Evolutionary conservation across 2,329 filamentous ascomycete species (phyloP), one percentile per base, ranked within the genome.

Genomic region (Sphaerulina vaccinii): DNA sequence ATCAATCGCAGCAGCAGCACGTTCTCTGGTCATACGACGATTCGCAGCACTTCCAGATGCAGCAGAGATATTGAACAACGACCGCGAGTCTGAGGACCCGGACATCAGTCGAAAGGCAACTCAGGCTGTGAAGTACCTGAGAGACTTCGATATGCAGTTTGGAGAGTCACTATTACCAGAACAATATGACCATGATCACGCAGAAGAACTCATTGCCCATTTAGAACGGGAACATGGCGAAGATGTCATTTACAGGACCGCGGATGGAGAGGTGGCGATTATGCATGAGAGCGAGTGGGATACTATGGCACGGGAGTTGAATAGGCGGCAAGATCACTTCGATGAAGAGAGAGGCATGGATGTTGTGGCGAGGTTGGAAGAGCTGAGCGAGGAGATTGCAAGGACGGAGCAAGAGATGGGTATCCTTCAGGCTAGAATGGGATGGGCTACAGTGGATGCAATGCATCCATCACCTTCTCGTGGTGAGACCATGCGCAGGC

Each of bases 401-500:
- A 52, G 51, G 46, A 42, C 49, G 19, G 48, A 55, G 38, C 32
- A 52, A 18, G 55, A 56, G 18, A 52, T 49, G 73, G 41, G 69
- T 71, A 75, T 71, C 8, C 82, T 84, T 65, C 88, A 92, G 68
- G 84, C 88, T 63, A 80, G 85, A 48, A 32, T 43, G 5, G 54
- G 40, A 8, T 61, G 47, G 64, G 39, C 57, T 15, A 42, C 47
- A 29, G 48, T 56, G 64, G 39, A 58, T 15, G 41, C 47, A 29
- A 49, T 56, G n/a, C n/a, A n/a, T 22, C 49, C 57, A 24, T 13
- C 27, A 24, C 24, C 47, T 3, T 8, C 18, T 24, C 39, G 39
- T 74, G 48, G 62, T 53, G 84, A 65, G 88, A 92, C 68, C 84
- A 75, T 91, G 54, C 77, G 90, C 54, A 80, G 63, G 33, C 40